phyloP scores from a whole-genome alignment of 805 yeast genomes.

The Citeromyces nyonsensis region DNA sequence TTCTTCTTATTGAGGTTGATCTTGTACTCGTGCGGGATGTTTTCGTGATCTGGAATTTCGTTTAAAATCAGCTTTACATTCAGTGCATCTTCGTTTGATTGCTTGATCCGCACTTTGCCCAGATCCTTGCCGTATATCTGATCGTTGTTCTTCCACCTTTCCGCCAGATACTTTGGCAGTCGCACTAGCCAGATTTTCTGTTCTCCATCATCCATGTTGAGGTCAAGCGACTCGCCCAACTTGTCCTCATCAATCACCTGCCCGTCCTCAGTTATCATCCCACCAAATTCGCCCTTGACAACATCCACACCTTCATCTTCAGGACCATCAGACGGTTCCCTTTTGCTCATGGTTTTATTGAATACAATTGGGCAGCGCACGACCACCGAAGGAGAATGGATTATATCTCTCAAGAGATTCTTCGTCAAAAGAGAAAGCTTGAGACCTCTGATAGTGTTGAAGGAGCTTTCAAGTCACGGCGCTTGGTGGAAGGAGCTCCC shows the following conservation, averaged over 20 bases:
- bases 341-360: background rate
- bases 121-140: conserved; percentile 57
- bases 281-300: too few species aligned
- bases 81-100: conserved; percentile 16
- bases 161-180: conserved; percentile 76
- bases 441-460: too few species aligned
- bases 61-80: conserved; percentile 26
- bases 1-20: conserved; percentile 61
- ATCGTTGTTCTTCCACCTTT: conserved; percentile 57
- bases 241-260: conserved; percentile 16
- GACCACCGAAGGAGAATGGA: too few species aligned
- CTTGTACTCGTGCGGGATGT: conserved; percentile 76
- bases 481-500: too few species aligned
- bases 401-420: too few species aligned
- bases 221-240: conserved; percentile 56
- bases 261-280: too few species aligned
- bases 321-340: conserved; percentile 1
- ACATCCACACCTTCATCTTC: background rate
- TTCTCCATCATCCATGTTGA: conserved; percentile 44
- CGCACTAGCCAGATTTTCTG: conserved; percentile 88
- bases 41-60: conserved; percentile 25
- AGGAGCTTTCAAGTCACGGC: too few species aligned
- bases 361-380: too few species aligned
- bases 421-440: too few species aligned
- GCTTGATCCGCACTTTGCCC: conserved; percentile 67